These are phyloP conservation scores for Leccinum pellstonianum DNA, from an alignment of 768 basidiomycete genomes.

Conservation along the genomic window DNA sequence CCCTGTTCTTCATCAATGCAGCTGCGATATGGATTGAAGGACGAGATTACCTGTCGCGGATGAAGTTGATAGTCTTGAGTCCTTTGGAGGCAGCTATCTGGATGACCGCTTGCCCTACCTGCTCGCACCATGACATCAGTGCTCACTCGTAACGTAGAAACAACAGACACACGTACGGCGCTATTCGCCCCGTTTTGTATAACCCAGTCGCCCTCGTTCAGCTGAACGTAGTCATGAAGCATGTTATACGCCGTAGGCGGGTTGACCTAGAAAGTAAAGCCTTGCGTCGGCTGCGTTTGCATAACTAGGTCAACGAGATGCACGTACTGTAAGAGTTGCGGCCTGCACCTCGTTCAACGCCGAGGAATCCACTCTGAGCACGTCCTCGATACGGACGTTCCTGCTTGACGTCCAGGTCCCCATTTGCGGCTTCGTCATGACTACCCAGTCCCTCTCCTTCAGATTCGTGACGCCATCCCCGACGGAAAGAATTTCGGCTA, in stretches of 20 bases:
- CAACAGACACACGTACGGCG: slow-evolving; percentile 49
- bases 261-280: slow-evolving; percentile 55
- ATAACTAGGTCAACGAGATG: not conserved
- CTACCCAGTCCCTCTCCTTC: slow-evolving; percentile 66
- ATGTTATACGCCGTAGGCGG: slow-evolving; percentile 83
- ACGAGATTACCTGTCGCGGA: slow-evolving; percentile 60
- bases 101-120: slow-evolving; percentile 85
- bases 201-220: slow-evolving; percentile 73
- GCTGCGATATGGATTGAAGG: not conserved
- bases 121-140: slow-evolving; percentile 11
- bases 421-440: slow-evolving; percentile 64
- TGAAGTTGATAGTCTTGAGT: slow-evolving; percentile 77
- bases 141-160: not conserved
- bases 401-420: slow-evolving; percentile 72
- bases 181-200: slow-evolving; percentile 87
- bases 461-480: slow-evolving; percentile 53
- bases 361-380: slow-evolving; percentile 56
- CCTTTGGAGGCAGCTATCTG: slow-evolving; percentile 76
- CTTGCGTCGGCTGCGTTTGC: not conserved
- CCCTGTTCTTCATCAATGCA: slow-evolving; percentile 36
- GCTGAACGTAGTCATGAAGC: slow-evolving; percentile 65
- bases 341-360: slow-evolving; percentile 58
- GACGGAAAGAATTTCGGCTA: slow-evolving; percentile 62
- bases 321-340: slow-evolving; percentile 71
- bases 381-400: slow-evolving; percentile 53